Evolutionary conservation across 257 asterid species (phyloP), one percentile per base, ranked within the genome.

Genomic region (Nicotiana otophora): DNA sequence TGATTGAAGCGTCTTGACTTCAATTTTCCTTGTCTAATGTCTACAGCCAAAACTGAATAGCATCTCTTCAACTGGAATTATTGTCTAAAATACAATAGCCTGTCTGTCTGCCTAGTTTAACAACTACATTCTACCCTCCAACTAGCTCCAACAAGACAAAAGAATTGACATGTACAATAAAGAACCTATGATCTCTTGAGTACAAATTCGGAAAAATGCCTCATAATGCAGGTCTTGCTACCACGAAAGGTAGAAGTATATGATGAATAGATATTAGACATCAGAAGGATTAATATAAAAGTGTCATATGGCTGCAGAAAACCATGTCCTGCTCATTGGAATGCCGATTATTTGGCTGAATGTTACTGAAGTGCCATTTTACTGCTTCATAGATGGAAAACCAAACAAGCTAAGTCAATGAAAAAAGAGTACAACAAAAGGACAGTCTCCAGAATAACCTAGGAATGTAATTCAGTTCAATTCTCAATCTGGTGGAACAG

Each of bases 321-420:
- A 74, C 63, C 80, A 48, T 26, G 31, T 4, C 80, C 23, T 48
- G 80, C 16, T 48, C 2, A 74, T 36, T 23, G 42, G 23, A 74
- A 74, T 48, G 42, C 9, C 26, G 80, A 74, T 74, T 74, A 23
- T 74, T 31, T 15, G 48, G 62, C 14, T 26, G n/a, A 83, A 31
- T 69, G 72, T 62, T 67, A 58, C 30, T 26, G 46, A 84, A 36
- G 65, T 57, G 30, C 34, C 31, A 76, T 70, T 48, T 61, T 67
- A 78, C 85, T 84, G 88, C 86, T 91, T 88, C 84, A 91, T 33
- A 33, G 36, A 33, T 3, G 36, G 36, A 33, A 33, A 33, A 33
- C 36, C 36, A 33, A 33, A 33, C 36, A 33, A 33, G 36, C 5
- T 33, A n/a, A n/a, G n/a, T n/a, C n/a, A n/a, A n/a, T n/a, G n/a